These are phyloP conservation scores for Chrysanthemum seticuspe DNA, from an alignment of 129 eudicot species.

Conservation along the genomic window DNA sequence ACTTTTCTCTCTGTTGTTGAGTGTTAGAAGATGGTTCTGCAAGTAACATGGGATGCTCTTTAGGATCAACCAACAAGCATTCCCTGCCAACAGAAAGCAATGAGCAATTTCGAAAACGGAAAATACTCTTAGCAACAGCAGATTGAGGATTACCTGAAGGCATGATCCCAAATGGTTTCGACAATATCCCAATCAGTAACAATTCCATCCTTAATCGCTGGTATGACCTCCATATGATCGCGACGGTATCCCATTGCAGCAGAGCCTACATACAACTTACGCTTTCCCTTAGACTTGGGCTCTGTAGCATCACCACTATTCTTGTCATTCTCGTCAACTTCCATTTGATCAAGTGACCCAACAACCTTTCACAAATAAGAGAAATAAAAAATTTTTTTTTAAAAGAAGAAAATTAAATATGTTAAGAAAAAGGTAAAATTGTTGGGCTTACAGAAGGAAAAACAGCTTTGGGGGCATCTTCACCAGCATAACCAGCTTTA, in stretches of 20 bases:
- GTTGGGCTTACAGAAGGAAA: constrained; percentile 72
- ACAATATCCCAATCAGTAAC: constrained; percentile 95
- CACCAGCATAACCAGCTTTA: constrained; percentile 99
- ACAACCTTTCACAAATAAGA: constrained; percentile 52
- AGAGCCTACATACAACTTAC: constrained; percentile 83
- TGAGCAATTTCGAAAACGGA: constrained; percentile 2
- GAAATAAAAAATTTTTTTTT: not conserved
- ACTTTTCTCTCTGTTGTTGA: constrained; percentile 97
- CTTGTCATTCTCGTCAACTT: constrained; percentile 75
- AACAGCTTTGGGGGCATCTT: constrained; percentile 96
- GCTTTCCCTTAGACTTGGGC: constrained; percentile 76
- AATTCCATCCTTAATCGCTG: constrained; percentile 88
- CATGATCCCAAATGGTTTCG: constrained; percentile 98
- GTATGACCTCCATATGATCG: constrained; percentile 97
- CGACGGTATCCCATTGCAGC: constrained; percentile 85
- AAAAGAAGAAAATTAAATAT: not conserved
- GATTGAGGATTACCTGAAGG: constrained; percentile 60
- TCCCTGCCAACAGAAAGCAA: constrained; percentile 46
- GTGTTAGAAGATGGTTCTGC: constrained; percentile 89
- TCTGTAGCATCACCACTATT: constrained; percentile 61
- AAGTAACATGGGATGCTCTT: constrained; percentile 97
- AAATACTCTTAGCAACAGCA: not conserved
- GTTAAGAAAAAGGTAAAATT: not conserved
- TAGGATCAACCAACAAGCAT: constrained; percentile 88
- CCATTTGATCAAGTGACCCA: constrained; percentile 93